These are phyloP conservation scores for Kokia cookei DNA, from an alignment of 441 rosid genomes.

Conservation along the genomic window DNA sequence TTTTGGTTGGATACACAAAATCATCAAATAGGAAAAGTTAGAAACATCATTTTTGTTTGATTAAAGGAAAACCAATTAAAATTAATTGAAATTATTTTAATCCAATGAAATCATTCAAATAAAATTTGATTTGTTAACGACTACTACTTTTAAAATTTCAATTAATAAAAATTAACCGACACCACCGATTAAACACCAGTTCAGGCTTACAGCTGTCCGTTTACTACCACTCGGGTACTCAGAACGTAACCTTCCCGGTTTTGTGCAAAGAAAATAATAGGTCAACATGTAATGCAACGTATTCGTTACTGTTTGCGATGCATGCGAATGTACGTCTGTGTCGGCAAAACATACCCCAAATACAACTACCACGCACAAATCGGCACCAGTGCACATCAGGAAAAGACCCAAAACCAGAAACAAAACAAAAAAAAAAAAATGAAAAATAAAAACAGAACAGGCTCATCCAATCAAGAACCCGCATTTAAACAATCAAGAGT, in stretches of 20 bases:
- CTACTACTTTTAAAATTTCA: background rate
- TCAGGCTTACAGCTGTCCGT: background rate
- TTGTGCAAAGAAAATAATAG: no score
- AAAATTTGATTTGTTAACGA: background rate
- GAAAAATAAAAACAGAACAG: background rate
- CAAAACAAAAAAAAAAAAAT: background rate
- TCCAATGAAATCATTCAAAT: background rate
- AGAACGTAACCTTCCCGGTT: no score
- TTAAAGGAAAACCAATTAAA: no score
- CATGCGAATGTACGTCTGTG: background rate
- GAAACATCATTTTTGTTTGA: background rate
- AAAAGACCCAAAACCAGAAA: background rate
- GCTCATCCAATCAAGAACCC: conserved; percentile 12
- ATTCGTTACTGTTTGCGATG: background rate
- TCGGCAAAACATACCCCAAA: background rate
- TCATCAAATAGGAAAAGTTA: background rate
- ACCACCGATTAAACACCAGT: background rate
- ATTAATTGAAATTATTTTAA: background rate
- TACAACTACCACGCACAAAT: background rate
- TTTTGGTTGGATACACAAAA: background rate
- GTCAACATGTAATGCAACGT: no score
- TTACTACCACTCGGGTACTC: background rate
- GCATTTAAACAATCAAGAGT: conserved; percentile 25
- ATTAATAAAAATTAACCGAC: background rate
- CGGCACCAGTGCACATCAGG: no score